Conservation (phyloP, 495 filamentous ascomycete species). For the Chaetomium tenue region DNA sequence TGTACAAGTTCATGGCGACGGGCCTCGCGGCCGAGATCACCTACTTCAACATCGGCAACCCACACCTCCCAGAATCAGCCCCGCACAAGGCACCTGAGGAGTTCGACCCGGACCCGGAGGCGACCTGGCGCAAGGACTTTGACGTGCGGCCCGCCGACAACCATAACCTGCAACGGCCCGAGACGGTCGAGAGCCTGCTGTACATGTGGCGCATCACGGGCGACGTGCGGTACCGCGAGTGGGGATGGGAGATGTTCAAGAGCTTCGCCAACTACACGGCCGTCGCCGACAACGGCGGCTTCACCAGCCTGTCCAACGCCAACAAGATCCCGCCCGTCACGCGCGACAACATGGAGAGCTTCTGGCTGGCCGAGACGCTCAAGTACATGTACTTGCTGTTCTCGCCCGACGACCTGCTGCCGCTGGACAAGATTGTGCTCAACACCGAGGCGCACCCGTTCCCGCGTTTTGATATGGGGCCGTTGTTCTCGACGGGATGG, state of each 20-base stretch:
- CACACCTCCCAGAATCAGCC: constrained; percentile 56
- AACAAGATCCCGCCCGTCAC: constrained; percentile 60
- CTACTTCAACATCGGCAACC: constrained; percentile 72
- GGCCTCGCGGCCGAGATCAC: constrained; percentile 91
- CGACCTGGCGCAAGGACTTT: constrained; percentile 71
- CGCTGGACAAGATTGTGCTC: constrained; percentile 80
- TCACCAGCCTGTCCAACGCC: constrained; percentile 77
- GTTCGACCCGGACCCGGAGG: constrained; percentile 51
- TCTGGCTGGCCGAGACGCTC: constrained; percentile 96
- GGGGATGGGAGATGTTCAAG: constrained; percentile 99
- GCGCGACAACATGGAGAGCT: constrained; percentile 89
- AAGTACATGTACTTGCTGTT: constrained; percentile 98
- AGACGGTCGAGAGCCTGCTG: constrained; percentile 91
- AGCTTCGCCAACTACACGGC: constrained; percentile 80
- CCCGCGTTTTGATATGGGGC: constrained; percentile 76
- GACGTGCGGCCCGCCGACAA: constrained; percentile 69
- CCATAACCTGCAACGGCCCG: constrained; percentile 95
- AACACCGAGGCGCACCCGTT: constrained; percentile 96
- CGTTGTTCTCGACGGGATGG: constrained; percentile 86
- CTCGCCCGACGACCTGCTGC: constrained; percentile 76
- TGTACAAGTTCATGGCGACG: constrained; percentile 83
- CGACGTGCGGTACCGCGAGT: constrained; percentile 84
- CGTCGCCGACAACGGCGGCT: constrained; percentile 71
- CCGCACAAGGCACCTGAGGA: constrained; percentile 47
- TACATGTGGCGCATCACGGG: constrained; percentile 99